Evolutionary conservation across 129 eudicot species (phyloP), one percentile per base, ranked within the genome.

Genomic region (Heracleum sosnowskyi): DNA sequence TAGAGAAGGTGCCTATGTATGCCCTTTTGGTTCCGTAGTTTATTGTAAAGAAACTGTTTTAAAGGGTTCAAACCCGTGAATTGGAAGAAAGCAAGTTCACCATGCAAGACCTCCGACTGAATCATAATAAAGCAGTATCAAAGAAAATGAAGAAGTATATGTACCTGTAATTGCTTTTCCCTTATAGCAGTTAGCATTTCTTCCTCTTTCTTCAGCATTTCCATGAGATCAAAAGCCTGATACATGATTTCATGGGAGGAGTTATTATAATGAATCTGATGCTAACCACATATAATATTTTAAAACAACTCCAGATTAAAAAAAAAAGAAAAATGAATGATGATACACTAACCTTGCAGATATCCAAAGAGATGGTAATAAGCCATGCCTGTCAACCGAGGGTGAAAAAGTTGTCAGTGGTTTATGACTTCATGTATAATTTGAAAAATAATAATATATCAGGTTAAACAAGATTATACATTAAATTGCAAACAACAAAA

Each of bases 181-280:
- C 85, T 94, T 76, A 94, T 82, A 53, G 97, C 96, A 69, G 89
- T 72, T 62, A 94, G 96, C 96, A 94, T 90, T 83, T 90, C 98
- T 82, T 94, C 97, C 87, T 91, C 97, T 86, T 89, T 89, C 86
- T 94, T 91, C 70, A 94, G 84, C 98, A 94, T 91, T 85, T 94
- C 98, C 79, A 88, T 80, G 36, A 94, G 86, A 88, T 94, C 98
- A 86, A 94, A 88, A 55, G 93, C 97, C 98, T 91, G 84, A 18
- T 62, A 31, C 47, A 74, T 41, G 76, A 28, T 76, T 81, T 53
- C 26, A 66, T 70, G 66, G 78, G 36, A 81, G 31, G 75, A 75
- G 11, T 51, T 42, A 51, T 36, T 1, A 63, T 29, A 29, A 18
- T 0, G 37, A 26, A 78, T 47, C 53, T 34, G 55, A 45, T 12